Evolutionary conservation across 1,139 yeast species (phyloP).

Genomic region (Hanseniaspora sp.): DNA sequence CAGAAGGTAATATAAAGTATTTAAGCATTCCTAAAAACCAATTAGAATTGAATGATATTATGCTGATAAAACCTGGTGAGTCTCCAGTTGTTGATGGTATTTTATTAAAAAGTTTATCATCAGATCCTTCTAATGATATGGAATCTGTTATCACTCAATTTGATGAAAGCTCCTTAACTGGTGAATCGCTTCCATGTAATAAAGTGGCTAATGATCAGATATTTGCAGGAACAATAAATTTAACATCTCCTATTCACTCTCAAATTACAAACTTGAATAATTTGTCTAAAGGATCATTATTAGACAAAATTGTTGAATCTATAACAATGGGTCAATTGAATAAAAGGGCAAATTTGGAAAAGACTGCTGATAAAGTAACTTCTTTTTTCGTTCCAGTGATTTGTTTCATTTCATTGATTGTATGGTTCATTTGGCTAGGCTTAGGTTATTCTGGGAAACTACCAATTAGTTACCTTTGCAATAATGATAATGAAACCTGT

Average conservation of each 20-base stretch:
- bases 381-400: constrained; percentile 66
- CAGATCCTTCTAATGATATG: neutral
- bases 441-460: constrained; percentile 46
- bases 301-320: constrained; percentile 58
- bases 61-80: constrained; percentile 52
- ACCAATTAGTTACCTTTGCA: constrained; percentile 30
- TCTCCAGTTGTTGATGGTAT: constrained; percentile 66
- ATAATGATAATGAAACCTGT: constrained; percentile 16
- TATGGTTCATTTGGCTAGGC: constrained; percentile 60
- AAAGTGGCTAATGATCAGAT: constrained; percentile 49
- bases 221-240: constrained; percentile 62
- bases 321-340: constrained; percentile 61
- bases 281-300: constrained; percentile 43
- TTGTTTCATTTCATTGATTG: constrained; percentile 45
- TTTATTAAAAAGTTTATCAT: constrained; percentile 28
- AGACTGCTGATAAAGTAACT: constrained; percentile 58
- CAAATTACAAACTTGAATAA: constrained; percentile 26
- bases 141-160: constrained; percentile 34
- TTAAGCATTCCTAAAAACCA: constrained; percentile 36
- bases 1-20: constrained; percentile 20
- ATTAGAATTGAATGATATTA: constrained; percentile 53
- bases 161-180: constrained; percentile 71
- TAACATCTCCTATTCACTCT: constrained; percentile 37
- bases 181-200: constrained; percentile 46
- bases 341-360: constrained; percentile 63